These are phyloP conservation scores for Rhizopogon vulgaris DNA, from an alignment of 768 basidiomycete species.

Conservation along the genomic window DNA sequence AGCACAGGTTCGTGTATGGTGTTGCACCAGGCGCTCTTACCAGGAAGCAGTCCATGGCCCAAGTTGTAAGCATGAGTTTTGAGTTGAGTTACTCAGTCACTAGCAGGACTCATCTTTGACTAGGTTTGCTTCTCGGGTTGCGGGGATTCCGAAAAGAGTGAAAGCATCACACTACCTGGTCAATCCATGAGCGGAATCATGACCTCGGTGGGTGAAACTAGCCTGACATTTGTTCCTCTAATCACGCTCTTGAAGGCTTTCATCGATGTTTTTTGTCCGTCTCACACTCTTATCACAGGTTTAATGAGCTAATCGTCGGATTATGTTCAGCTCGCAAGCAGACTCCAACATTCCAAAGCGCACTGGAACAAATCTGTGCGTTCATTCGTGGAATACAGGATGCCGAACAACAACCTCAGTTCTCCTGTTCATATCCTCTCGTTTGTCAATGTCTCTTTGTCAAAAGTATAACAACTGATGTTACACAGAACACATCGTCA, in stretches of 20 bases:
- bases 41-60: background rate
- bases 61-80: background rate
- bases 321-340: background rate
- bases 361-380: background rate
- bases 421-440: background rate
- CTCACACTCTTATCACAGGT: background rate
- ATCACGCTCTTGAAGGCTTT: background rate
- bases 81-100: background rate
- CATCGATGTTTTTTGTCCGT: background rate
- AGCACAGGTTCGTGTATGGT: background rate
- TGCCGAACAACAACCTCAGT: background rate
- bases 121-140: background rate
- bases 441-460: background rate
- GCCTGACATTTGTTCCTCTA: background rate
- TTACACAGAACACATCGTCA: background rate
- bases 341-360: background rate
- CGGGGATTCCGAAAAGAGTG: background rate
- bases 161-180: background rate
- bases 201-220: background rate
- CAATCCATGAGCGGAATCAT: background rate
- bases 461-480: background rate
- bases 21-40: background rate
- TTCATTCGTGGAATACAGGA: background rate
- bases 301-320: background rate
- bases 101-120: background rate